Evolutionary conservation across 306 rosid genomes (phyloP).

Genomic region (Casuarina glauca): DNA sequence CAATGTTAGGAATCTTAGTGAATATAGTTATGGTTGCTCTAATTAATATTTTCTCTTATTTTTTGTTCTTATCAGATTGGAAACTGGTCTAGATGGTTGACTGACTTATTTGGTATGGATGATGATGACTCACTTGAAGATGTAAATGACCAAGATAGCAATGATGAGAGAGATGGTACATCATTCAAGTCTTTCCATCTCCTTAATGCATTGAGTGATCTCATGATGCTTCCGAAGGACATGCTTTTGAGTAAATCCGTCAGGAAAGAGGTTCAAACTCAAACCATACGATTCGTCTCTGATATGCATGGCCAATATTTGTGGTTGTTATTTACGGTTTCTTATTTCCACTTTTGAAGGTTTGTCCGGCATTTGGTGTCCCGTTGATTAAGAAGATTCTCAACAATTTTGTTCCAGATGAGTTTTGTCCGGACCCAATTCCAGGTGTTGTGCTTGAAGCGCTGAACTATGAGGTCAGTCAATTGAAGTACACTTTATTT

Average conservation of each 20-base stretch:
- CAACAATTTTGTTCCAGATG: constrained; percentile 74
- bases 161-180: constrained; percentile 46
- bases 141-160: constrained; percentile 34
- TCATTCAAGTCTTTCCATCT: constrained; percentile 80
- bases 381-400: constrained; percentile 76
- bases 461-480: constrained; percentile 71
- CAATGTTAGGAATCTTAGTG: not conserved
- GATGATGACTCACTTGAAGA: constrained; percentile 62
- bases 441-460: constrained; percentile 68
- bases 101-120: constrained; percentile 77
- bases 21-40: not conserved
- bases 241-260: constrained; percentile 72
- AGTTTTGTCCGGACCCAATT: constrained; percentile 92
- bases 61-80: constrained; percentile 65
- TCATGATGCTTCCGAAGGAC: constrained; percentile 98
- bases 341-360: constrained; percentile 52
- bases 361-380: constrained; percentile 79
- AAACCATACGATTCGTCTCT: constrained; percentile 15
- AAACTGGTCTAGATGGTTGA: constrained; percentile 96
- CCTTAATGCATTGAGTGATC: constrained; percentile 92
- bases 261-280: constrained; percentile 79
- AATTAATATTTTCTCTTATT: constrained; percentile 23
- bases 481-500: constrained; percentile 4
- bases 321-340: constrained; percentile 24
- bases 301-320: constrained; percentile 3